Base-by-base conservation (phyloP, 176 grass and related monocot species). In the Eleusine coracana region DNA sequence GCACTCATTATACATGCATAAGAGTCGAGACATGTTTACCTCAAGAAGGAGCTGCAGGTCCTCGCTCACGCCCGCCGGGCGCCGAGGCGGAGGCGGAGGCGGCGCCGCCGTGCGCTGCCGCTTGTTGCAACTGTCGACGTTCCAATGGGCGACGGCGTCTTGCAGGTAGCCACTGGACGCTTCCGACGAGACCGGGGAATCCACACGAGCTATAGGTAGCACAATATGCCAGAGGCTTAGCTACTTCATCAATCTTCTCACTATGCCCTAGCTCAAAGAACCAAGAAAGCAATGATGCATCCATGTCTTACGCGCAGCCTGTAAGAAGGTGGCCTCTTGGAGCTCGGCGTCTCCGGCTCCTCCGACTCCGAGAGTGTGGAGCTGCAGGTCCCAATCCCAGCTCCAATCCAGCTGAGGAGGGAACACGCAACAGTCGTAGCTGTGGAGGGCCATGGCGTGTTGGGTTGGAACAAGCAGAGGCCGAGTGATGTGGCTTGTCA, bases 91-190 rank as follows among this genome's bases (percentile, higher is more conserved):
- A 66, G 65, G 6, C 6, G 86, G 68, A 67, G 17, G 7, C 39
- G 27, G 4, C 59, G 78, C 63, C 7, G 29, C 31, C 81, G 70
- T 82, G 67, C 87, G 68, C 77, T 83, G 88, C 75, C 91, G 73
- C 79, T 97, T 92, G 82, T 76, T 90, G 87, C 79, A 51, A 51
- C 66, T 77, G 27, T 77, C 79, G 56, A 25, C 56, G 54, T 82
- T 73, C 70, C 84, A 91, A 27, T 89, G 65, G 3, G 46, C 83
- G 41, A 91, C 59, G 73, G 90, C 78, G 66, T 93, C 88, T 79
- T 95, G 82, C 59, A 98, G 81, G 70, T 82, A 92, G 6, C 84
- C 90, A 10, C 83, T 73, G 17, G 95, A 95, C 68, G 86, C 87
- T 31, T 91, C 87, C 69, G 89, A 87, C 29, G 82, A 91, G 18